Evolutionary conservation across 768 basidiomycete species (phyloP).

Genomic region (Boletus sensibilis): DNA sequence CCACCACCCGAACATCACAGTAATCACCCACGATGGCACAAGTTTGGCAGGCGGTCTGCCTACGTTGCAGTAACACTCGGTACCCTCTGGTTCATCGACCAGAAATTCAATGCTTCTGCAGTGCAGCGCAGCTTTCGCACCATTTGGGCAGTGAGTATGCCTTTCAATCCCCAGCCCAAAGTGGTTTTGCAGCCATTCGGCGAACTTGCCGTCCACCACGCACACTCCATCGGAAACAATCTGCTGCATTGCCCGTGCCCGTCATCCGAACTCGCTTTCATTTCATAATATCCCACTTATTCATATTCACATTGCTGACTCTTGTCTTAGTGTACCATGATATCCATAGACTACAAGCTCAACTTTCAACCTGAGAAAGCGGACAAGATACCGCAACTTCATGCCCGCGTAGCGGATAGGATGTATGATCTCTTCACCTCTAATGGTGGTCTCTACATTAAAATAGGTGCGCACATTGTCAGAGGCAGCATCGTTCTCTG

Average conservation of each 20-base stretch:
- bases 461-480: conserved; percentile 53
- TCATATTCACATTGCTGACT: conserved; percentile 2
- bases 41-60: conserved; percentile 19
- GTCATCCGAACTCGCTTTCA: background rate
- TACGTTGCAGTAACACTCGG: conserved; percentile 30
- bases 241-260: background rate
- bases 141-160: conserved; percentile 44
- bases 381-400: conserved; percentile 73
- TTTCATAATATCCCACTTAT: background rate
- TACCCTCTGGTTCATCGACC: conserved; percentile 39
- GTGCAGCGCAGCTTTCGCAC: conserved; percentile 48
- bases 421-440: conserved; percentile 73
- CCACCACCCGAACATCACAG: background rate
- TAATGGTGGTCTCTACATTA: conserved; percentile 86
- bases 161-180: background rate
- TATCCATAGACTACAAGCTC: conserved; percentile 81
- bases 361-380: conserved; percentile 78
- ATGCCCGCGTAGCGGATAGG: conserved; percentile 79
- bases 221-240: background rate
- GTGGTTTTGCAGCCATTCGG: background rate
- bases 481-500: background rate
- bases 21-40: conserved; percentile 7
- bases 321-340: conserved; percentile 54
- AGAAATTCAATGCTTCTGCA: conserved; percentile 49
- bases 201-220: background rate